Evolutionary conservation across 1,284 basidiomycete genomes (phyloP).

Genomic region (Phylloboletellus chloephorus): DNA sequence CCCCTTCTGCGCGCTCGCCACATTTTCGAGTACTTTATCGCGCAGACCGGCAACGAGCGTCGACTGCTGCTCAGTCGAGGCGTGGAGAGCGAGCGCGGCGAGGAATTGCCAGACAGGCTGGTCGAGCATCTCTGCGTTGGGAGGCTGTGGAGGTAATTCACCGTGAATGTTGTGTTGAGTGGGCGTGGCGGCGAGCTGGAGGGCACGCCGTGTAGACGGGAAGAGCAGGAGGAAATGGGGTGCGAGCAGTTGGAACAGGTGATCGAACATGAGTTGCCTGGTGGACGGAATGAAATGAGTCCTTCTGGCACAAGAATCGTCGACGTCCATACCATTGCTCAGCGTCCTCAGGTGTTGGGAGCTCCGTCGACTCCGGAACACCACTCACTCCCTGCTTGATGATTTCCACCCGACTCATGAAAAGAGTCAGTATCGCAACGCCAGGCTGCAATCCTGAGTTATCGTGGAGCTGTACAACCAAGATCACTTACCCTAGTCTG

Average conservation of each 20-base stretch:
- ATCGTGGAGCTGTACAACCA: background rate
- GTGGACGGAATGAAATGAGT: constrained; percentile 4
- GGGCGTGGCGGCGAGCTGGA: constrained; percentile 35
- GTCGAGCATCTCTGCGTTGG: constrained; percentile 80
- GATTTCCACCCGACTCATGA: constrained; percentile 88
- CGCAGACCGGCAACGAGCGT: constrained; percentile 81
- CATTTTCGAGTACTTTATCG: constrained; percentile 90
- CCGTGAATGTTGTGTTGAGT: constrained; percentile 33
- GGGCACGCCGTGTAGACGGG: constrained; percentile 78
- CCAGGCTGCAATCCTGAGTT: constrained; percentile 62
- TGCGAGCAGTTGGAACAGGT: constrained; percentile 75
- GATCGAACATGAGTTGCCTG: constrained; percentile 81
- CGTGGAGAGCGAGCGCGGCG: constrained; percentile 83
- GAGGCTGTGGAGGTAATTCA: constrained; percentile 37
- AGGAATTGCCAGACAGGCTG: constrained; percentile 92
- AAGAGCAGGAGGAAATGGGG: constrained; percentile 79
- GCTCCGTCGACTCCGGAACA: constrained; percentile 46
- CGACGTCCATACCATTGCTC: constrained; percentile 67
- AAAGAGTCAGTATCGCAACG: constrained; percentile 85
- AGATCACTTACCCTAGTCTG: constrained; percentile 63
- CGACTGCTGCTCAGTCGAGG: constrained; percentile 80
- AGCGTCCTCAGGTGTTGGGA: constrained; percentile 67
- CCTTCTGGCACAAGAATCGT: background rate
- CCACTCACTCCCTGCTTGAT: constrained; percentile 70
- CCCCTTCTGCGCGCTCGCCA: constrained; percentile 71